phyloP scores from a whole-genome alignment of 2,329 filamentous ascomycete species.

The Alternaria sp. region DNA sequence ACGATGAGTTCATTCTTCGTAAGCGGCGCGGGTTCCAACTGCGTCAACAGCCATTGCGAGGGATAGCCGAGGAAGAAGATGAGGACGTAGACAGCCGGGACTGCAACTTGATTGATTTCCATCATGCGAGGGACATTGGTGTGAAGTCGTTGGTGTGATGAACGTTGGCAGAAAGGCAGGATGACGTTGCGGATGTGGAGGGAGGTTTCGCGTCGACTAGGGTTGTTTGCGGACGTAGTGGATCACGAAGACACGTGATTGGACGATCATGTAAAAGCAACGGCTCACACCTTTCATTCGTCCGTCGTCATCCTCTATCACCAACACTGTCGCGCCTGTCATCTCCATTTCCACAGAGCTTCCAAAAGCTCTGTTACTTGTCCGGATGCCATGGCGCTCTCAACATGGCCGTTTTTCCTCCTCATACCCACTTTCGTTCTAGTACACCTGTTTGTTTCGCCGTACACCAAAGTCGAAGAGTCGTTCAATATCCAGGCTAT shows the following conservation, averaged over 20 bases:
- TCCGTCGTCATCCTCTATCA: not conserved
- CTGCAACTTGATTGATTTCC: constrained; percentile 59
- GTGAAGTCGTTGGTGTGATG: not conserved
- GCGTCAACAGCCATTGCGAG: constrained; percentile 73
- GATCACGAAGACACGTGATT: constrained; percentile 35
- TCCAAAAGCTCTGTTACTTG: not conserved
- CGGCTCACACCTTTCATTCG: constrained; percentile 4
- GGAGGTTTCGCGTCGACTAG: constrained; percentile 7
- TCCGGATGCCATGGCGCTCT: constrained; percentile 26
- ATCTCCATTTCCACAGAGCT: not conserved
- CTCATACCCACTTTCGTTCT: constrained; percentile 50
- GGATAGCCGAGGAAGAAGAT: constrained; percentile 74
- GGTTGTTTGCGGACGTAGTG: not conserved
- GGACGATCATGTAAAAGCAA: not conserved
- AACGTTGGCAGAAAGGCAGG: not conserved
- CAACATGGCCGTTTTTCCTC: constrained; percentile 35
- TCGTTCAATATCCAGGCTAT: constrained; percentile 96
- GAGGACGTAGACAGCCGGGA: constrained; percentile 71
- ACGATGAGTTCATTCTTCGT: constrained; percentile 62
- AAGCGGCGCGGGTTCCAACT: constrained; percentile 65
- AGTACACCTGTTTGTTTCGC: constrained; percentile 74
- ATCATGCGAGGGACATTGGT: constrained; percentile 22
- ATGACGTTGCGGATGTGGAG: not conserved
- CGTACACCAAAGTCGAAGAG: constrained; percentile 97
- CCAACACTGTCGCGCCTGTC: too few species aligned